Evolutionary conservation across 371 early-diverging fungal genomes (phyloP), one percentile per base, ranked within the genome.

Genomic region (Capillidium heterosporum): DNA sequence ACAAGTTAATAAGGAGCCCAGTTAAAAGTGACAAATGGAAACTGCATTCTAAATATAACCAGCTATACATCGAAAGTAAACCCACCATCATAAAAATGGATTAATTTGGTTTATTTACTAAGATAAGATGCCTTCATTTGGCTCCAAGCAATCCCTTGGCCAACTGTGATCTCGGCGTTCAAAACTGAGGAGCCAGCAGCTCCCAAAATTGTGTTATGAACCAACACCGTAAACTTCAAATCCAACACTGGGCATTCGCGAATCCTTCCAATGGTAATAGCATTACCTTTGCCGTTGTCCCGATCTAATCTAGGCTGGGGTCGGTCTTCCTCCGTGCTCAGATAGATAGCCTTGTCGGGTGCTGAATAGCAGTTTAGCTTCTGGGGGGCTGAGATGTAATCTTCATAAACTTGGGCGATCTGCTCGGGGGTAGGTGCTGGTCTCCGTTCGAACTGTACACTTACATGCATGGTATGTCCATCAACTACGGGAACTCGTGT

Each of bases 241-340:
- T 92, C 91, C 47, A 92, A 80, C 24, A 91, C 75, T 53, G 79
- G 77, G 61, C 93, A 90, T 26, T 66, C 67, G 48, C 93, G 76
- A 49, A 94, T 76, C 58, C 95, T 74, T 19, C 95, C 97, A 24
- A 95, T 88, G 19, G 87, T 85, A 43, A 93, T 90, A 27, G 87
- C 71, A 68, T 89, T 84, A 23, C 95, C 95, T 51, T 76, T 75
- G 35, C 85, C 86, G 32, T 77, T 73, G 55, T 83, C 81, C 56
- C 88, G 75, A 68, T 96, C 97, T 49, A 96, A 71, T 41, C 94
- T 78, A 32, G 95, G 95, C 69, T 95, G 97, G 27, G 97, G 97
- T 32, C 97, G 76, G 61, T 94, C 93, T 11, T 72, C 71, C 11
- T 77, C 76, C 48, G 74, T 60, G 47, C 72, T 70, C 11, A 94